Base-by-base conservation (phyloP, 192 early-diverging fungal genomes). In the Phycomyces blakesleeanus region DNA sequence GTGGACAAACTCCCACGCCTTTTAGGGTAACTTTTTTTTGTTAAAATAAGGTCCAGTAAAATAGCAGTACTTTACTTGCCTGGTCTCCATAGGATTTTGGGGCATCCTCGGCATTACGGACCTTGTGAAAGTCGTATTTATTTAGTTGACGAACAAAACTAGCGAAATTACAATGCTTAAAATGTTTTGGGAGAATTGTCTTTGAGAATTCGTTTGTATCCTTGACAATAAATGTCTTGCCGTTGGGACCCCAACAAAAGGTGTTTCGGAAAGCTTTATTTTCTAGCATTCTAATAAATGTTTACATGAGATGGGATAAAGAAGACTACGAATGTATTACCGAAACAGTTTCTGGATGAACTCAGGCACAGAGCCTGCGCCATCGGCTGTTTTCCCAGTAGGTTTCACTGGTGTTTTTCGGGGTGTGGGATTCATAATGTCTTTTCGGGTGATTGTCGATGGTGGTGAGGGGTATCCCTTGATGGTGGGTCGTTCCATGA, bases 101-200 rank as follows among this genome's bases (percentile, higher is more conserved):
- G 16, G 66, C 61, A 26, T 85, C 81, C 21, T 82, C 77, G 18
- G 77, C 66, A 40, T 81, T 81, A 59, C 81, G 81, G 49, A 89
- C 76, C 72, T 90, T 91, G 74, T 88, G 86, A 71, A 91, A 91
- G 57, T 83, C 88, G 55, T 89, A 91, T 68, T 86, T 89, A 74
- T 91, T 91, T 15, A 89, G 79, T 57, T 91, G 89, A 14, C 89
- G 80, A 34, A 87, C 85, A 75, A 87, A 87, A 55, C 79, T 81
- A 7, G 81, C 77, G 71, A 87, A 87, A 59, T 87, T 88, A 63
- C 79, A 82, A 68, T 91, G 89, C 55, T 88, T 89, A 66, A 88
- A 91, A 44, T 83, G 81, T 56, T 80, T 74, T 15, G 89, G 89
- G 3, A 90, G 64, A 27, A 90, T 78, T 16, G 72, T 65, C 54